Base-by-base conservation (phyloP, 1,284 basidiomycete species). In the Cryptococcus sp. region DNA sequence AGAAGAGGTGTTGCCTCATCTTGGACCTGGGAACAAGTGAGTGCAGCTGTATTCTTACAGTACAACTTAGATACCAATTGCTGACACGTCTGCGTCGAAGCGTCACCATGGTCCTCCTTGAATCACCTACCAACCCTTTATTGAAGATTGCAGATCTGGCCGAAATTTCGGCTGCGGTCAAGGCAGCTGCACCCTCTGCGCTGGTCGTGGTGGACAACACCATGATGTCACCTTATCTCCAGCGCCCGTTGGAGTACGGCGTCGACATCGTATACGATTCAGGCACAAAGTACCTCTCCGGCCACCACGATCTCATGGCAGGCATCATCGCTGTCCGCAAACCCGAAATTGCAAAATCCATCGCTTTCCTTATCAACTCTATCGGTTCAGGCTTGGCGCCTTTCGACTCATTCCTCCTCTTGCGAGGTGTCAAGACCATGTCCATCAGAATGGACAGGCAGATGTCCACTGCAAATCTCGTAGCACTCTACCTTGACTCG, bases 161-260 rank as follows among this genome's bases (percentile, higher is more conserved):
- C 11, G 82, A 82, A 25, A 91, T 97, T 65, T 86, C 87, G 61
- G 83, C 84, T 52, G 82, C 89, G 65, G 89, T 95, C 63, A 91
- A 93, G 73, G 85, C 87, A 66, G 84, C 85, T 45, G 87, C 89
- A 19, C 89, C 89, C 17, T 83, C 89, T 67, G 93, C 93, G 1
- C 75, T 95, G 67, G 81, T 97, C 61, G 91, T 97, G 29, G 92
- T 94, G 23, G 96, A 99, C 79, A 99, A 99, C 79, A 99, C 96
- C 63, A 99, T 99, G 96, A 97, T 99, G 94, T 97, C 93, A 71
- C 96, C 96, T 11, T 99, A 98, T 79, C 84, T 99, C 19, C 94
- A 97, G 79, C 83, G 94, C 54, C 96, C 96, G 1, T 84, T 99
- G 52, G 93, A 98, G 73, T 88, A 96, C 61, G 96, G 96, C 26